These are phyloP conservation scores for Knoxia roxburghii DNA, from an alignment of 257 asterid species.

Conservation along the genomic window DNA sequence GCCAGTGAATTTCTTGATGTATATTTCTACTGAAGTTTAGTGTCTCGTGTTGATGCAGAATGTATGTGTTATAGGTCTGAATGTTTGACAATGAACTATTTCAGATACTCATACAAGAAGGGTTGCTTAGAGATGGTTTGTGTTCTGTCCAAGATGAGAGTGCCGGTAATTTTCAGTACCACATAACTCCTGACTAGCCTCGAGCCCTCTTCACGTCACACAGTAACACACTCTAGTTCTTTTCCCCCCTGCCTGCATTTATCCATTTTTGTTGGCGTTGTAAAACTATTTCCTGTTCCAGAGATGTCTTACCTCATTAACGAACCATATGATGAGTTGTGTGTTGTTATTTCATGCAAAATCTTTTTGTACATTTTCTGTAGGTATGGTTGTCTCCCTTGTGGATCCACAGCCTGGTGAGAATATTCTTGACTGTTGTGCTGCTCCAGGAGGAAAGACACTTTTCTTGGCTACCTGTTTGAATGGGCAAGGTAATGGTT, in stretches of 20 bases:
- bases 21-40: background rate
- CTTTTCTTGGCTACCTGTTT: constrained; percentile 85
- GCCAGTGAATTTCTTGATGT: background rate
- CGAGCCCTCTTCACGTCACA: background rate
- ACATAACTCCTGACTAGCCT: background rate
- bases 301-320: background rate
- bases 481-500: constrained; percentile 59
- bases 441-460: constrained; percentile 99
- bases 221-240: background rate
- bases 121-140: constrained; percentile 69
- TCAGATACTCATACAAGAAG: constrained; percentile 81
- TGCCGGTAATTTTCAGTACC: constrained; percentile 54
- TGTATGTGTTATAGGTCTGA: constrained; percentile 15
- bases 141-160: constrained; percentile 98
- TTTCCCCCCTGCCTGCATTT: no score
- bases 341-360: background rate
- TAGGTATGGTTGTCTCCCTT: constrained; percentile 72
- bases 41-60: background rate
- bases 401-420: constrained; percentile 92
- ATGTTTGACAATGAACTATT: constrained; percentile 20
- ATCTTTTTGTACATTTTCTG: constrained; percentile 16
- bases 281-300: background rate
- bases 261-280: no score
- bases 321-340: background rate
- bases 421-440: constrained; percentile 86